These are phyloP conservation scores for Leishmania lainsoni DNA, from an alignment of 208 protist species.

Conservation along the genomic window DNA sequence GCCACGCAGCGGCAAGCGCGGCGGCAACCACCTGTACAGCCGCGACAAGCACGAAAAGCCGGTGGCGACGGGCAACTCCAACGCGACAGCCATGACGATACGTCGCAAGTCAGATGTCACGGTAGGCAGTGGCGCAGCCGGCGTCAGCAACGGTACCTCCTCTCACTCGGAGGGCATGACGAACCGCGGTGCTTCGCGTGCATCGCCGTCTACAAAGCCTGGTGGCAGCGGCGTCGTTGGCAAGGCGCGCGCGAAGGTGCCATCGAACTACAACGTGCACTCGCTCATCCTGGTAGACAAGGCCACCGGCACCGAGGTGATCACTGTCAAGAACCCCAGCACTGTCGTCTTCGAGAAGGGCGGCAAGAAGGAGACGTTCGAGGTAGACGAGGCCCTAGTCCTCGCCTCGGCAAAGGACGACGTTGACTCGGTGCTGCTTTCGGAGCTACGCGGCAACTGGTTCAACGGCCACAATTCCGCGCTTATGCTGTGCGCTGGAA, in stretches of 20 bases:
- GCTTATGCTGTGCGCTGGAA: slow-evolving; percentile 60
- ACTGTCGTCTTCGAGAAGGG: slow-evolving; percentile 54
- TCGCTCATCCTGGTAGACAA: slow-evolving; percentile 66
- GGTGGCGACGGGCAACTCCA: slow-evolving; percentile 41
- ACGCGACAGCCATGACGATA: slow-evolving; percentile 47
- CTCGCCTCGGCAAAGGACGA: slow-evolving; percentile 35
- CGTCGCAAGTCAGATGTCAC: slow-evolving; percentile 38
- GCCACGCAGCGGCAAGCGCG: slow-evolving; percentile 67
- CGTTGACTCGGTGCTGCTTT: slow-evolving; percentile 74
- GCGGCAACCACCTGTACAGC: slow-evolving; percentile 66
- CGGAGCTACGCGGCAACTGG: slow-evolving; percentile 73
- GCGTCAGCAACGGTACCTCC: not conserved
- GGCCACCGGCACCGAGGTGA: slow-evolving; percentile 11
- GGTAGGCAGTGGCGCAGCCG: not conserved
- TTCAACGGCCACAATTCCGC: slow-evolving; percentile 71
- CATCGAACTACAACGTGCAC: slow-evolving; percentile 79
- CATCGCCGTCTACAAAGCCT: slow-evolving; percentile 11
- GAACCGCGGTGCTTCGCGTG: not conserved
- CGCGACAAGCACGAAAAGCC: slow-evolving; percentile 55
- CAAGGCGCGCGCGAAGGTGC: slow-evolving; percentile 54
- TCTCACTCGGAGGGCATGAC: not conserved
- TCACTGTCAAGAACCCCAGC: slow-evolving; percentile 54
- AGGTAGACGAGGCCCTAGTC: slow-evolving; percentile 66
- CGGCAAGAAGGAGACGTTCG: slow-evolving; percentile 77
- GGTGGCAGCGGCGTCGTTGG: slow-evolving; percentile 14